phyloP scores from a whole-genome alignment of 768 basidiomycete genomes.

The Plicaturopsis crispa region DNA sequence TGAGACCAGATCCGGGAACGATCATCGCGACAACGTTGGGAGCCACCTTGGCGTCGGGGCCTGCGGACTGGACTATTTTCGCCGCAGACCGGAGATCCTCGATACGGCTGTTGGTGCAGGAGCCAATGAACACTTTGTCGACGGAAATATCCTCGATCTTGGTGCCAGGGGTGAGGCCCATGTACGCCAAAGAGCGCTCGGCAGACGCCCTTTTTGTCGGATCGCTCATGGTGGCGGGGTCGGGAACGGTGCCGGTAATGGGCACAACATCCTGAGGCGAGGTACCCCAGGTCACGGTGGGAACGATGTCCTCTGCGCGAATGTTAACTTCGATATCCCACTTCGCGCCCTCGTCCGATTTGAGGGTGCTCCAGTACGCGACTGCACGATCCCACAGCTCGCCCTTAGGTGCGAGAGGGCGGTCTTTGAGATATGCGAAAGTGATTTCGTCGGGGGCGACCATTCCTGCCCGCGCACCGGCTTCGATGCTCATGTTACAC shows the following conservation, averaged over 20 bases:
- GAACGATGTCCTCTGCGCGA: slow-evolving; percentile 77
- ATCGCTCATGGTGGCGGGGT: slow-evolving; percentile 61
- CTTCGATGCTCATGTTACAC: slow-evolving; percentile 96
- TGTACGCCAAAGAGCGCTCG: slow-evolving; percentile 73
- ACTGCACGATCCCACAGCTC: slow-evolving; percentile 82
- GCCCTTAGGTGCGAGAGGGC: slow-evolving; percentile 77
- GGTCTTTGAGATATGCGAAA: slow-evolving; percentile 73
- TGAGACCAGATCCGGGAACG: slow-evolving; percentile 84
- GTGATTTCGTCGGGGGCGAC: slow-evolving; percentile 86
- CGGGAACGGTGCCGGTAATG: slow-evolving; percentile 76
- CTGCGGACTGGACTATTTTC: slow-evolving; percentile 66
- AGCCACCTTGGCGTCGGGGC: slow-evolving; percentile 67
- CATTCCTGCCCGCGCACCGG: slow-evolving; percentile 90
- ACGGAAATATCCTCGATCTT: slow-evolving; percentile 72
- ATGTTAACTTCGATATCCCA: slow-evolving; percentile 82
- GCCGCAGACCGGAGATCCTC: slow-evolving; percentile 89
- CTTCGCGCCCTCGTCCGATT: slow-evolving; percentile 73
- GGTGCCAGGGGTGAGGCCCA: slow-evolving; percentile 76
- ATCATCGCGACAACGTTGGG: slow-evolving; percentile 79
- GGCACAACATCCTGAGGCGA: slow-evolving; percentile 84
- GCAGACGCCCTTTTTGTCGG: slow-evolving; percentile 60
- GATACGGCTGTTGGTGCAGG: slow-evolving; percentile 91
- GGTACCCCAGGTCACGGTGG: slow-evolving; percentile 90
- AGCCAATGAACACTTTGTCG: slow-evolving; percentile 91
- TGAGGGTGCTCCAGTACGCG: slow-evolving; percentile 79